These are phyloP conservation scores for Nemania diffusa DNA, from an alignment of 2,329 filamentous ascomycete genomes.

Conservation along the genomic window DNA sequence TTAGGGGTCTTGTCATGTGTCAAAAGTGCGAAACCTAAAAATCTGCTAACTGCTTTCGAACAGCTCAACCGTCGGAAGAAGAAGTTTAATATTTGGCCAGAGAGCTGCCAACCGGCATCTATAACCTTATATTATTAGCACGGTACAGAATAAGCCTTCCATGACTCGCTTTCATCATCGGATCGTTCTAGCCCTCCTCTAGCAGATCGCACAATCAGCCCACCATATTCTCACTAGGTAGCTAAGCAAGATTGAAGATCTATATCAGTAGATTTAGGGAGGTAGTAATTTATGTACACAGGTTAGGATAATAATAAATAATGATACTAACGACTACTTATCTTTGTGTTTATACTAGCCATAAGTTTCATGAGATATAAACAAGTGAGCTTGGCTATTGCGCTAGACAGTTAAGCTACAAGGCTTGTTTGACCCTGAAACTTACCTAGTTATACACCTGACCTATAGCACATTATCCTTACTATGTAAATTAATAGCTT, in stretches of 20 bases:
- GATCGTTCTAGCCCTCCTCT: not conserved
- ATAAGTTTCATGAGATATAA: not conserved
- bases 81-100: not conserved
- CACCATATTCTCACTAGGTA: not conserved
- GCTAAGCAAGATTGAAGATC: too few species aligned
- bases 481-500: too few species aligned
- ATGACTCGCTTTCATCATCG: not conserved
- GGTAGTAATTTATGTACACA: too few species aligned
- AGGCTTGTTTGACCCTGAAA: too few species aligned
- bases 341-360: not conserved
- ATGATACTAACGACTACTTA: too few species aligned
- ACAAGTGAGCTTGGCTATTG: not conserved
- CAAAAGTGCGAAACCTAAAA: not conserved
- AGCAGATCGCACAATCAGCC: not conserved
- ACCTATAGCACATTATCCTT: too few species aligned
- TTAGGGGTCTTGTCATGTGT: constrained; percentile 6
- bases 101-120: not conserved
- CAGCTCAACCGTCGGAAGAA: not conserved
- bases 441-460: too few species aligned
- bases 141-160: not conserved
- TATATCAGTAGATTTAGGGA: too few species aligned
- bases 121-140: not conserved
- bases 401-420: too few species aligned
- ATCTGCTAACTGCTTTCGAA: constrained; percentile 8
- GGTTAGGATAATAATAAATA: too few species aligned